Conservation (phyloP, 257 asterid genomes). For the Rubia yunnanensis region DNA sequence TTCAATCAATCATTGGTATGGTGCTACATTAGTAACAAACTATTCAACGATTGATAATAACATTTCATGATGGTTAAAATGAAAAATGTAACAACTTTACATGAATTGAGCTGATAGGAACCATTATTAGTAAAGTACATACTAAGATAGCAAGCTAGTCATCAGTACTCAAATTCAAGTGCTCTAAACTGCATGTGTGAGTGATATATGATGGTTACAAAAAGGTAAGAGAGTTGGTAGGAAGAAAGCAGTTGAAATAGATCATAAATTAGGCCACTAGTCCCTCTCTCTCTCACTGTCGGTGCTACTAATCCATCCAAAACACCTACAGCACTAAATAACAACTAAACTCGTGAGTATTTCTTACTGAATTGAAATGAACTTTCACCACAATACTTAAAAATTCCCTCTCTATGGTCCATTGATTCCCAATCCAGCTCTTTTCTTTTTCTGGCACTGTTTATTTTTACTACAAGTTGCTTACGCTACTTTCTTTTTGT, state of each 20-base stretch:
- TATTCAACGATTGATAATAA: neutral
- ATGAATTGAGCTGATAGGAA: too few species aligned
- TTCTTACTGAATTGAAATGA: neutral
- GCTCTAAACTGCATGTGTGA: neutral
- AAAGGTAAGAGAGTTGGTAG: neutral
- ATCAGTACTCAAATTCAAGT: neutral
- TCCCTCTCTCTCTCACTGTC: slow-evolving; percentile 26
- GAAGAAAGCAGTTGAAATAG: neutral
- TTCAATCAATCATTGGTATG: too few species aligned
- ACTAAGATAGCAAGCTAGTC: too few species aligned
- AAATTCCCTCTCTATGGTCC: neutral
- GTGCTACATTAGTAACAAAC: too few species aligned
- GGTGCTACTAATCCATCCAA: slow-evolving; percentile 21
- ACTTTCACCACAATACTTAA: neutral
- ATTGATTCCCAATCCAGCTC: neutral
- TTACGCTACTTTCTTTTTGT: neutral
- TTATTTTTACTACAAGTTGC: neutral
- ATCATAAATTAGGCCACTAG: slow-evolving; percentile 11
- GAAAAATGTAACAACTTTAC: too few species aligned
- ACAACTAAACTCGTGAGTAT: too few species aligned
- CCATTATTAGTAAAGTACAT: too few species aligned
- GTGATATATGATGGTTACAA: neutral
- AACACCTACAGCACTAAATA: neutral
- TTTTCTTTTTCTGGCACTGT: neutral
- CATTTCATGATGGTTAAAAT: too few species aligned